A percentile compares a stretch with the other conserved stretches of the same genome.
Conservation (phyloP, 768 basidiomycete species). For the Trametes villosa region DNA sequence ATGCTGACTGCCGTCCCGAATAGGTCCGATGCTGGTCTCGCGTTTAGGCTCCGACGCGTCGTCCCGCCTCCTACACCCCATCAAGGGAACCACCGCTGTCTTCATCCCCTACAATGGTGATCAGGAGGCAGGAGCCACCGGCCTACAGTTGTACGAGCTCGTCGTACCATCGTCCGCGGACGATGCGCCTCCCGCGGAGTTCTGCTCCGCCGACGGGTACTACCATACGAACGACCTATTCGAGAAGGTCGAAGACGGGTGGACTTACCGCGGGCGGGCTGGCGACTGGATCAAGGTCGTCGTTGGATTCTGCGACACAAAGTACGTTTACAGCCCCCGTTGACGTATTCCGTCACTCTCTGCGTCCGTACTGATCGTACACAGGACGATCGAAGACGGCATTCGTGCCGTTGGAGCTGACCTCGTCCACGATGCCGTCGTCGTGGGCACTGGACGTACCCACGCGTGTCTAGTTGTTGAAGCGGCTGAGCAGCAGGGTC, state of each 20-base stretch:
- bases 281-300: slow-evolving; percentile 30
- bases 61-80: slow-evolving; percentile 14
- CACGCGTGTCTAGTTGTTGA: slow-evolving; percentile 26
- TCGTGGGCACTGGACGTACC: slow-evolving; percentile 24
- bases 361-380: not conserved
- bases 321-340: slow-evolving; percentile 9
- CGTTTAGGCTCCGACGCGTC: not conserved
- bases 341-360: not conserved
- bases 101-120: slow-evolving; percentile 14
- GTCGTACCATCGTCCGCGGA: not conserved
- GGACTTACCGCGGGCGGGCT: slow-evolving; percentile 25
- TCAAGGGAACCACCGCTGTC: slow-evolving; percentile 7
- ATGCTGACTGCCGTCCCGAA: not conserved
- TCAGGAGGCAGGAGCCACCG: not conserved
- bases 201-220: not conserved
- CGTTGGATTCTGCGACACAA: slow-evolving; percentile 26
- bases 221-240: slow-evolving; percentile 15
- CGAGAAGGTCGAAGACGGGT: slow-evolving; percentile 26
- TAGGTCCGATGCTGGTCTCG: slow-evolving; percentile 2
- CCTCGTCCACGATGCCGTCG: slow-evolving; percentile 27
- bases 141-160: slow-evolving; percentile 7
- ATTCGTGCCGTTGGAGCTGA: slow-evolving; percentile 21
- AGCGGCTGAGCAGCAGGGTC: not conserved
- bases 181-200: not conserved
- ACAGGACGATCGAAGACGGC: slow-evolving; percentile 27